A percentile compares a stretch with the other conserved stretches of the same genome.
phyloP scores from a whole-genome alignment of 2,329 filamentous ascomycete species.

The Aureobasidium sp. region DNA sequence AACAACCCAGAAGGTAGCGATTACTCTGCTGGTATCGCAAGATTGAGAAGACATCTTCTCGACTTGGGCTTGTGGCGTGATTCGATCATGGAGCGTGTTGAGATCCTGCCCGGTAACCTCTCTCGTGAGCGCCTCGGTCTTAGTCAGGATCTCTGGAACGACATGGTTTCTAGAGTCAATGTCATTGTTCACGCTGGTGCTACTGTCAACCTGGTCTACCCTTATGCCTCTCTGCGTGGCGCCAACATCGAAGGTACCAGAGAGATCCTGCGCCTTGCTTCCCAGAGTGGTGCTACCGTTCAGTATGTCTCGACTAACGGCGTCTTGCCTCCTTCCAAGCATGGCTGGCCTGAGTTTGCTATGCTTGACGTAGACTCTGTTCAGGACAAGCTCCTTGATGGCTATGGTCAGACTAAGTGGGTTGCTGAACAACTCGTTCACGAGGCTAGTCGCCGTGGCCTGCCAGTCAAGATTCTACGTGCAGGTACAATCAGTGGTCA shows the following conservation, averaged over 20 bases:
- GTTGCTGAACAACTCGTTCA: conserved; percentile 67
- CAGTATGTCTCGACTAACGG: conserved; percentile 77
- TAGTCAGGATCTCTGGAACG: conserved; percentile 54
- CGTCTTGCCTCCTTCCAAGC: conserved; percentile 60
- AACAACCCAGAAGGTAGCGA: conserved; percentile 58
- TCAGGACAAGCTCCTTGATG: conserved; percentile 59
- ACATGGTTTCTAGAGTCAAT: conserved; percentile 56
- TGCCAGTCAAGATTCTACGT: conserved; percentile 63
- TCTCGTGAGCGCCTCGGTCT: conserved; percentile 62
- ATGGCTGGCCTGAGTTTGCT: conserved; percentile 63
- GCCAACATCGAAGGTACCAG: conserved; percentile 73
- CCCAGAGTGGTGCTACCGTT: conserved; percentile 58
- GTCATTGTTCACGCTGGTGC: conserved; percentile 72
- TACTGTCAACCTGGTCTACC: conserved; percentile 73
- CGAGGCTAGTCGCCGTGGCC: conserved; percentile 58
- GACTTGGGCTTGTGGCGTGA: conserved; percentile 72
- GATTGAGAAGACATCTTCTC: conserved; percentile 67
- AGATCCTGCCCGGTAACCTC: conserved; percentile 66
- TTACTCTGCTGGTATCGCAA: conserved; percentile 58
- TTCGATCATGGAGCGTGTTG: conserved; percentile 67
- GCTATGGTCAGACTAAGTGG: conserved; percentile 76
- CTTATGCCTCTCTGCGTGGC: conserved; percentile 65
- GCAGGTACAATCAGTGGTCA: conserved; percentile 73
- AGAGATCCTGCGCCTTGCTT: conserved; percentile 64
- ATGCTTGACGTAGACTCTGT: conserved; percentile 61